These are phyloP conservation scores for Buxus sempervirens DNA, from an alignment of 164 flowering plant genomes.

Conservation along the genomic window DNA sequence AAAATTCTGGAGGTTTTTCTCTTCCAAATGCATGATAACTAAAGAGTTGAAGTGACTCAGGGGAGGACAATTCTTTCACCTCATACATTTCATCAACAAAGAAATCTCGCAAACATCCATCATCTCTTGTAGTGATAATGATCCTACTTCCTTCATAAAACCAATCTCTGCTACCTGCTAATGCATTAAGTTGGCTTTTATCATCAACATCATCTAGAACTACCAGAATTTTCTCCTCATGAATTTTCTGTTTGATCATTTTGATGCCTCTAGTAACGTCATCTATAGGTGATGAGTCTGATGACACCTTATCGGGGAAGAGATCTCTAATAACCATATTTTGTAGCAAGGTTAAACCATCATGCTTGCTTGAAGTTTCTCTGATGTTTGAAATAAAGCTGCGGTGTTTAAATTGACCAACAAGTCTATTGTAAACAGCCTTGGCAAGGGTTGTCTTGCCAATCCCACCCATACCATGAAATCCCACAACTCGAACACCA, in stretches of 20 bases:
- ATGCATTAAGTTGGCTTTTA: conserved; percentile 24
- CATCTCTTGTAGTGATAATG: conserved; percentile 41
- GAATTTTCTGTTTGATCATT: conserved; percentile 5
- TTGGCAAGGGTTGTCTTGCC: conserved; percentile 59
- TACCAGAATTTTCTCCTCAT: conserved; percentile 26
- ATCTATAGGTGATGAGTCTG: background rate
- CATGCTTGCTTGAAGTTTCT: conserved; percentile 11
- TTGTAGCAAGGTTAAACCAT: conserved; percentile 25
- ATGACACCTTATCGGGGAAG: background rate
- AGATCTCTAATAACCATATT: conserved; percentile 26
- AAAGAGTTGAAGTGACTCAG: conserved; percentile 31
- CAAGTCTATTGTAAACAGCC: conserved; percentile 41
- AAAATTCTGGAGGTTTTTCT: conserved; percentile 16
- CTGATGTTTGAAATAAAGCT: conserved; percentile 37
- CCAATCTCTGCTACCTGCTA: conserved; percentile 23
- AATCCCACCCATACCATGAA: conserved; percentile 46
- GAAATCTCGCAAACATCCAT: conserved; percentile 6
- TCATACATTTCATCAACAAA: conserved; percentile 21
- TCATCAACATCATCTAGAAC: conserved; percentile 46
- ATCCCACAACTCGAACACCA: conserved; percentile 24
- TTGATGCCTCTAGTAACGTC: background rate
- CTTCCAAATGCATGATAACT: conserved; percentile 32
- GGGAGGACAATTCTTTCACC: conserved; percentile 19
- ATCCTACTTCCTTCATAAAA: conserved; percentile 34
- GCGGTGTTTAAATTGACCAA: conserved; percentile 23